Base-by-base conservation (phyloP, 2,329 filamentous ascomycete genomes). In the Calonectria montana region DNA sequence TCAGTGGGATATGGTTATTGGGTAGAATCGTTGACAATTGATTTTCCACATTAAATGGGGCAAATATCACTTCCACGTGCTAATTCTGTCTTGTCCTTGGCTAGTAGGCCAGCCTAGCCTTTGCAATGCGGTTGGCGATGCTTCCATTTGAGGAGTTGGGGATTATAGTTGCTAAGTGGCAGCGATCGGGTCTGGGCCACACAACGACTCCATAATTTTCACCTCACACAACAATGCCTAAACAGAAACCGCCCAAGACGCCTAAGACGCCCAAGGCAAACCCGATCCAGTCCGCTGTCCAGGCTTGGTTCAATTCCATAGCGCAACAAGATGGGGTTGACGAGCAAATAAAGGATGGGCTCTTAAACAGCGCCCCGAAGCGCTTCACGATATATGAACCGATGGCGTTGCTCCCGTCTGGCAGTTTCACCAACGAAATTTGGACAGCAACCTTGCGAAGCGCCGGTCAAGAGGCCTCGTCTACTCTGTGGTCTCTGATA, bases 331-430 rank as follows among this genome's bases (percentile, higher is more conserved):
- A 62, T 16, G 31, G 63, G 25, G 50, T 65, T 9, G 65, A 50
- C 4, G 37, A 55, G 65, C 70, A 72, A 48, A 77, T 72, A 57
- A 75, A 70, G 53, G 68, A 80, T 18, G 71, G 66, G 1, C 82
- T 90, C 12, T 50, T 87, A 23, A 78, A 75, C 13, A 80, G 82
- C 48, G 85, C 87, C 2, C 90, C 91, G 0, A 91, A 88, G 75
- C 83, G 90, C 73, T 93, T 90, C 86, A 88, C 88, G 0, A 83
- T 88, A 15, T 92, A 93, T 76, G 88, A 88, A 68, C 90, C 91
- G 12, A 89, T 93, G 87, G 86, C 88, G 5, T 84, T 92, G 18
- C 84, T 93, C 1, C 90, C 91, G 0, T 86, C 87, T 0, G 90
- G 90, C 29, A 90, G 89, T 75, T 91, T 92, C 81, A 80, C 82